Percentiles rank a stretch among this genome's conserved stretches.
phyloP scores from a whole-genome alignment of 2,329 filamentous ascomycete genomes.

The Aureobasidium sp. region DNA sequence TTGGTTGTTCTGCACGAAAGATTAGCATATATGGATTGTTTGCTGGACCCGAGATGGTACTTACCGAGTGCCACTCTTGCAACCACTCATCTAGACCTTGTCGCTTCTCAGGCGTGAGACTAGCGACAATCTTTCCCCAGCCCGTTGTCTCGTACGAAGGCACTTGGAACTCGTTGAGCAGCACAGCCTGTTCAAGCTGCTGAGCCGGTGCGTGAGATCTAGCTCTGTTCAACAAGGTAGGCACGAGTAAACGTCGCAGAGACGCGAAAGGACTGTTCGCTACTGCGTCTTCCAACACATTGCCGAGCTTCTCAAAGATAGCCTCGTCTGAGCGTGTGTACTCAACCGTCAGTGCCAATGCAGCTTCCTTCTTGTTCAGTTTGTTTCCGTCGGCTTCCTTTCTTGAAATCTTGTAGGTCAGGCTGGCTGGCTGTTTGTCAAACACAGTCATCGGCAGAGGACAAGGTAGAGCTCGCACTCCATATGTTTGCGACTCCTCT shows the following conservation, averaged over 20 bases:
- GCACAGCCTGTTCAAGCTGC: constrained; percentile 48
- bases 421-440: constrained; percentile 69
- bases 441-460: constrained; percentile 56
- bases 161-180: constrained; percentile 48
- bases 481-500: constrained; percentile 61
- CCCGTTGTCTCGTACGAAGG: constrained; percentile 45
- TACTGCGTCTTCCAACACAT: constrained; percentile 42
- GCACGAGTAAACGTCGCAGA: constrained; percentile 46
- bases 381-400: constrained; percentile 33
- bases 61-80: constrained; percentile 50
- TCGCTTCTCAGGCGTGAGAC: constrained; percentile 40
- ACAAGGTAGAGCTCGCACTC: constrained; percentile 51
- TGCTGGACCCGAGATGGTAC: constrained; percentile 13
- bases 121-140: constrained; percentile 48
- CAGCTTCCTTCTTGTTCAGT: constrained; percentile 30
- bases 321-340: constrained; percentile 75
- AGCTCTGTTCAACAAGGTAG: constrained; percentile 43
- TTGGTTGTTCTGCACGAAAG: constrained; percentile 23
- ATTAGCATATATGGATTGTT: background rate
- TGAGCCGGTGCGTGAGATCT: constrained; percentile 39
- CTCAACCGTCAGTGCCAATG: constrained; percentile 60
- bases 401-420: constrained; percentile 70
- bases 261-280: constrained; percentile 39
- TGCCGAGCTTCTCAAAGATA: constrained; percentile 46
- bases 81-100: constrained; percentile 46